Conservation (phyloP, 257 asterid species). For the Oldenlandia corymbosa region DNA sequence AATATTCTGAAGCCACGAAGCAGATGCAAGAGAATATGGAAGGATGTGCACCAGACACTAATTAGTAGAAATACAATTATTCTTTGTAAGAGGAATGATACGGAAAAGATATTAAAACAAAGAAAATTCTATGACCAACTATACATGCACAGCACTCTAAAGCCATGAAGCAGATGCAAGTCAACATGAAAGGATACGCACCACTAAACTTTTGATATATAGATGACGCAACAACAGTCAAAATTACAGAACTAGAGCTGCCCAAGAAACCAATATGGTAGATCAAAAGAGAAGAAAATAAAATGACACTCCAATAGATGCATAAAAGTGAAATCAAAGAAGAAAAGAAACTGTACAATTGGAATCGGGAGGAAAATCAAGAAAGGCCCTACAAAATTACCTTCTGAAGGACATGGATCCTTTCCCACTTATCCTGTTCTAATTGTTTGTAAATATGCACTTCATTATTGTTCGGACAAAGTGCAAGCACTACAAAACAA, state of each 20-base stretch:
- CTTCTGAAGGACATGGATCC: conserved; percentile 90
- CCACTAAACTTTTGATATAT: no score
- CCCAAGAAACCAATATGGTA: background rate
- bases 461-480: conserved; percentile 85
- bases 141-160: background rate
- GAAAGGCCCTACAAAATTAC: conserved; percentile 27
- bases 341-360: background rate
- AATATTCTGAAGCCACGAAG: background rate
- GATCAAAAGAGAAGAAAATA: no score
- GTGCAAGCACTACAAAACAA: conserved; percentile 68
- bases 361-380: conserved; percentile 3
- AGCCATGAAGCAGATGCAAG: no score
- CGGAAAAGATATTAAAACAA: no score
- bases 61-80: background rate
- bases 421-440: conserved; percentile 95
- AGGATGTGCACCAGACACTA: background rate
- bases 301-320: background rate
- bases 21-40: background rate
- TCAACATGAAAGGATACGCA: no score
- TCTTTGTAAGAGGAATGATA: no score
- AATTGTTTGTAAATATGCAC: conserved; percentile 69
- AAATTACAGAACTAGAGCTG: background rate
- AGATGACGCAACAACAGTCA: no score
- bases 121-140: background rate
- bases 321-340: background rate